Conservation (phyloP, 768 basidiomycete species). For the Naganishia vishniacii region DNA sequence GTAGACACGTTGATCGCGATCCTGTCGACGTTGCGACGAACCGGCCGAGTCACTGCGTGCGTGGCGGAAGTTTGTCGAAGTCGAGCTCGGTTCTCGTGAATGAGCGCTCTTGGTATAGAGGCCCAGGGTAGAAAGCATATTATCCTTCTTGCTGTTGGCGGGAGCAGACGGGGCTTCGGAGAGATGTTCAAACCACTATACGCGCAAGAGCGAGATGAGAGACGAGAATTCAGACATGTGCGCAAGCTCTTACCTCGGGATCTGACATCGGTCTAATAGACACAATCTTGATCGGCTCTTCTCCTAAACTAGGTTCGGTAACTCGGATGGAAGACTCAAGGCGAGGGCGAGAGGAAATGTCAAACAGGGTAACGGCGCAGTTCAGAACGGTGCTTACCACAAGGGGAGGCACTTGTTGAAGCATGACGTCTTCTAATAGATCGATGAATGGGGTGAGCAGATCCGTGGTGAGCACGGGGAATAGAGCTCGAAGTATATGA, state of each 20-base stretch:
- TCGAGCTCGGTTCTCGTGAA: neutral
- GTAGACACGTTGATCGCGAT: constrained; percentile 4
- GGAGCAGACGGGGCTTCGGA: constrained; percentile 25
- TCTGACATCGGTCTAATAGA: constrained; percentile 45
- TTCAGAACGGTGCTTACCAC: constrained; percentile 39
- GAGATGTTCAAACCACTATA: constrained; percentile 28
- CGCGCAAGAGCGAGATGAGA: neutral
- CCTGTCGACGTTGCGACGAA: neutral
- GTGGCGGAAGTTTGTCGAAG: neutral
- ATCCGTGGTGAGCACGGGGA: constrained; percentile 46
- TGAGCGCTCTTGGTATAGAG: neutral
- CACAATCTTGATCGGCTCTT: constrained; percentile 41
- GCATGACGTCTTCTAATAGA: constrained; percentile 47
- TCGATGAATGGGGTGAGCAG: constrained; percentile 48
- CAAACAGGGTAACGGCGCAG: too few species aligned
- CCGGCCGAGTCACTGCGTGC: neutral
- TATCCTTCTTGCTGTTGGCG: constrained; percentile 2
- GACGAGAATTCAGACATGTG: neutral
- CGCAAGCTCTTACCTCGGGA: constrained; percentile 32
- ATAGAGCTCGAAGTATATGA: constrained; percentile 43
- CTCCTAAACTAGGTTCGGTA: constrained; percentile 40
- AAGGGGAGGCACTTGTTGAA: constrained; percentile 44
- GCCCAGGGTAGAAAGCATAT: neutral
- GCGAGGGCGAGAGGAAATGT: neutral
- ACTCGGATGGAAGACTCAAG: constrained; percentile 46